Evolutionary conservation across 139 green algal species (phyloP).

Genomic region (Auxenochlorella pyrenoidosa): DNA sequence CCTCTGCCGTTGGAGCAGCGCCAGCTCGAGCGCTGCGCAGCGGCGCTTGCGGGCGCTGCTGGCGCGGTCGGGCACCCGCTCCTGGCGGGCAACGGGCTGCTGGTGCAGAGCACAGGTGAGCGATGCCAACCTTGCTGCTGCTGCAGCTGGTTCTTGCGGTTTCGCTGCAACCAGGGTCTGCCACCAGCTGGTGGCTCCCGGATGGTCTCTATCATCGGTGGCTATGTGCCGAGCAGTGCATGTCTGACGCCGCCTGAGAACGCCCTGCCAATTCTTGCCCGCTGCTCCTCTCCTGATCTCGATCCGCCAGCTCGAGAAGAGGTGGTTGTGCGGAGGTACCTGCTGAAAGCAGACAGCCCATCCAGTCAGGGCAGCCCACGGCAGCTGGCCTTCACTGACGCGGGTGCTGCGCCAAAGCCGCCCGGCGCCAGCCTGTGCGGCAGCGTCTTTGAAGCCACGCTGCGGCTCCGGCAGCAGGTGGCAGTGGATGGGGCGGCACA

Average conservation of each 20-base stretch:
- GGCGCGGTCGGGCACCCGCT: not conserved
- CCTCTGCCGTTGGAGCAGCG: not conserved
- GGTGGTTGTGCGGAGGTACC: constrained; percentile 8
- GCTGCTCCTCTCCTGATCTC: too few relatives aligned
- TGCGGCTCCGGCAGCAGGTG: not conserved
- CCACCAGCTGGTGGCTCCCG: too few relatives aligned
- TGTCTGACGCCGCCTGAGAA: too few relatives aligned
- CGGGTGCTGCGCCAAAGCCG: not conserved
- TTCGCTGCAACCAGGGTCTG: too few relatives aligned
- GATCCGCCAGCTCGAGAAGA: not conserved
- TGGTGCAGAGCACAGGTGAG: not conserved
- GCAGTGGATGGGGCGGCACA: not conserved
- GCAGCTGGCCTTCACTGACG: not conserved
- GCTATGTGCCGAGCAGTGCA: too few relatives aligned
- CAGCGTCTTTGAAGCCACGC: not conserved
- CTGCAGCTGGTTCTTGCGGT: too few relatives aligned
- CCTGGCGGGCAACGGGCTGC: not conserved
- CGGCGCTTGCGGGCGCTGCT: not conserved
- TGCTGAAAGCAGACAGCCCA: not conserved
- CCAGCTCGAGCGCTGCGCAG: not conserved
- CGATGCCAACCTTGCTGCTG: not conserved
- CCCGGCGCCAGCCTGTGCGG: not conserved
- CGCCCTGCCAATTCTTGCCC: too few relatives aligned
- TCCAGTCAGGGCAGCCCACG: not conserved
- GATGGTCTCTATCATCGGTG: too few relatives aligned